These are phyloP conservation scores for Ceratocystis harringtonii DNA, from an alignment of 2,329 filamentous ascomycete genomes.

Conservation along the genomic window DNA sequence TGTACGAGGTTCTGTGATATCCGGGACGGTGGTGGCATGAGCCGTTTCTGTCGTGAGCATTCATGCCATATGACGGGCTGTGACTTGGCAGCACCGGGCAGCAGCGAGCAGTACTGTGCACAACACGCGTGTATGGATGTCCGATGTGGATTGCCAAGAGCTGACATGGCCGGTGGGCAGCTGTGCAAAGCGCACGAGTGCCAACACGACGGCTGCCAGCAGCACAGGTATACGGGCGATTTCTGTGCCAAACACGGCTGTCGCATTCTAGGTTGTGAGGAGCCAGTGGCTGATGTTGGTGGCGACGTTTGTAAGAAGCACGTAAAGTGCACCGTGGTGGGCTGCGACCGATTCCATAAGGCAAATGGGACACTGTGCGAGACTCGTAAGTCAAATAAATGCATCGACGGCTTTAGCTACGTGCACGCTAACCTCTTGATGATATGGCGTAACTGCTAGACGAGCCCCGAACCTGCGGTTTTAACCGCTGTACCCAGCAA, in stretches of 20 bases:
- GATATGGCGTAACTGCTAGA: background rate
- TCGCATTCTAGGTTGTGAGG: background rate
- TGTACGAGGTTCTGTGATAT: conserved; percentile 18
- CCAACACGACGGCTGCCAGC: conserved; percentile 6
- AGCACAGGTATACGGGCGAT: background rate
- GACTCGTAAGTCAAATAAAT: background rate
- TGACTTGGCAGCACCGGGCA: conserved; percentile 5
- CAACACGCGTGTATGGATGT: conserved; percentile 14
- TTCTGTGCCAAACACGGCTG: conserved; percentile 3
- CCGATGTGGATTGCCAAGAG: conserved; percentile 7
- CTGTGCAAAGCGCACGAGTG: conserved; percentile 14
- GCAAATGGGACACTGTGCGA: conserved; percentile 1
- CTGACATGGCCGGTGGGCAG: background rate
- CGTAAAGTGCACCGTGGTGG: conserved; percentile 3
- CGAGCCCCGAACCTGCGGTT: conserved; percentile 6
- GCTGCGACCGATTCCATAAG: background rate
- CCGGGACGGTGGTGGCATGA: background rate
- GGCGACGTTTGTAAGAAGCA: conserved; percentile 8
- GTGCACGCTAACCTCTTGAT: background rate
- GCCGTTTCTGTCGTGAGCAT: conserved; percentile 17
- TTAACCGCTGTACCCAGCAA: conserved; percentile 7
- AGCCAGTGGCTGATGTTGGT: background rate
- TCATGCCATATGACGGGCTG: conserved; percentile 18
- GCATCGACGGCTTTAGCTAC: background rate
- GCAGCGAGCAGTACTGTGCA: conserved; percentile 7